Conservation (phyloP, 1,284 basidiomycete species). For the Ganoderma resinaceum region DNA sequence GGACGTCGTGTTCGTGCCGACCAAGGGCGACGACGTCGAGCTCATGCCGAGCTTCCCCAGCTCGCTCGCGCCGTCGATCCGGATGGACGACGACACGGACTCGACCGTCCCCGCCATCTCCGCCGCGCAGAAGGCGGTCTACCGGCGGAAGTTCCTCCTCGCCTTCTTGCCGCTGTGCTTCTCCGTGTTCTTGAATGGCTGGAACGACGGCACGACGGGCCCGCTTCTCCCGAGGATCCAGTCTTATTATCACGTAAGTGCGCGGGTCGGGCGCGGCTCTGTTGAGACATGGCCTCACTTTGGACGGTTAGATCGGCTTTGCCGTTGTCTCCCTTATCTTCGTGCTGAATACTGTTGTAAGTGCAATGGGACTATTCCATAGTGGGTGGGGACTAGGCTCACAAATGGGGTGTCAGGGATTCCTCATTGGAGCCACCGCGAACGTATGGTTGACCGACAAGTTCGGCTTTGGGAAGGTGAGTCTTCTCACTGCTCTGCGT, state of each 20-base stretch:
- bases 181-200: constrained; percentile 57
- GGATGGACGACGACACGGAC: constrained; percentile 31
- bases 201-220: constrained; percentile 69
- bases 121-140: constrained; percentile 26
- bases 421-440: constrained; percentile 50
- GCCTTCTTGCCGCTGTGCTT: constrained; percentile 50
- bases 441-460: constrained; percentile 59
- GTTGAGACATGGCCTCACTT: background rate
- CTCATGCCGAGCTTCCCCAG: constrained; percentile 32
- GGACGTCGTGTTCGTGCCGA: constrained; percentile 12
- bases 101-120: constrained; percentile 32
- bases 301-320: constrained; percentile 45
- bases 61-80: constrained; percentile 32
- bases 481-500: constrained; percentile 13
- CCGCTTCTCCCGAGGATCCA: constrained; percentile 65
- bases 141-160: constrained; percentile 27
- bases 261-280: background rate
- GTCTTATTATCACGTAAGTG: constrained; percentile 52
- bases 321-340: constrained; percentile 62
- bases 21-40: constrained; percentile 28
- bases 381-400: too few relatives aligned
- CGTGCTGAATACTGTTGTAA: constrained; percentile 60
- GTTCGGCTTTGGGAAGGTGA: constrained; percentile 64
- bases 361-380: constrained; percentile 1
- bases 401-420: constrained; percentile 44